Conservation (phyloP, 805 yeast species). For the Sugiyamaella americana region DNA sequence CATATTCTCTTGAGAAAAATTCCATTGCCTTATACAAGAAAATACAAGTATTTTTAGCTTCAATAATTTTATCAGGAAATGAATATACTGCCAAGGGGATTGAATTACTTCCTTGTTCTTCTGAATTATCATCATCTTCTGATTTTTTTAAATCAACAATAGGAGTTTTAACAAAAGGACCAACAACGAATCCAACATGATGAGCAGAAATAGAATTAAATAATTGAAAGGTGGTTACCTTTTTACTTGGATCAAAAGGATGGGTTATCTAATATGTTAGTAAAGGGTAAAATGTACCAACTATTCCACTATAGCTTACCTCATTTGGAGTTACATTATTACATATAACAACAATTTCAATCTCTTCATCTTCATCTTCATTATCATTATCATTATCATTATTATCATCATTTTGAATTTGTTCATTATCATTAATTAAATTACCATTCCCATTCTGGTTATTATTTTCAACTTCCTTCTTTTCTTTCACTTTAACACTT, state of each 20-base stretch:
- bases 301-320: too few species aligned
- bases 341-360: constrained; percentile 38
- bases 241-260: constrained; percentile 66
- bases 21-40: constrained; percentile 76
- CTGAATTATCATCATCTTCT: constrained; percentile 36
- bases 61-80: constrained; percentile 50
- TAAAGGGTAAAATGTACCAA: too few species aligned
- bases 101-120: constrained; percentile 22
- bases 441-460: constrained; percentile 7
- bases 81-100: constrained; percentile 59
- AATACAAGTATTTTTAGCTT: constrained; percentile 65
- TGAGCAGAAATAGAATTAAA: constrained; percentile 88
- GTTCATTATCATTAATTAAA: constrained; percentile 14
- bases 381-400: constrained; percentile 24
- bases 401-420: constrained; percentile 32
- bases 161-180: constrained; percentile 68
- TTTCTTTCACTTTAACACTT: constrained; percentile 46
- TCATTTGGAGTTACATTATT: constrained; percentile 43
- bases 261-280: constrained; percentile 42
- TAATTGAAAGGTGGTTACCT: constrained; percentile 63
- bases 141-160: constrained; percentile 41
- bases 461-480: constrained; percentile 31
- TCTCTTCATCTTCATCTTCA: constrained; percentile 12
- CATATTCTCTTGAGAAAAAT: constrained; percentile 78
- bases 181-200: constrained; percentile 92